A percentile compares a stretch with the other conserved stretches of the same genome.
Evolutionary conservation across 2,329 filamentous ascomycete species (phyloP).

Genomic region (Ophiostoma populinum): DNA sequence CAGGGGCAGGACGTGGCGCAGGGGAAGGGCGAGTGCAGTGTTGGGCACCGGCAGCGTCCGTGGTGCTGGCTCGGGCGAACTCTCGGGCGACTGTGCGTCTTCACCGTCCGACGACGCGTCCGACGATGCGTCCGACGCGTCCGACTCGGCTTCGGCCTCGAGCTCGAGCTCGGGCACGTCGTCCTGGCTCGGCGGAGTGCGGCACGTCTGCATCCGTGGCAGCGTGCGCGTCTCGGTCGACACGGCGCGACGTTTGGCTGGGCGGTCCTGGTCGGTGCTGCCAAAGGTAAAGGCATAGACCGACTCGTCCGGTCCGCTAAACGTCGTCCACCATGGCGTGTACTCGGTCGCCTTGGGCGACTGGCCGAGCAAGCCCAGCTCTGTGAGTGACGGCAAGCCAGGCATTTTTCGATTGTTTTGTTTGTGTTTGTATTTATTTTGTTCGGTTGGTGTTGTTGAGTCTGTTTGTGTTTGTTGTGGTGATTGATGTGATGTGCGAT

Average conservation of each 20-base stretch:
- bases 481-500: neutral
- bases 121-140: neutral
- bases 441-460: neutral
- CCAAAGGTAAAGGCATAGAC: no score
- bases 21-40: neutral
- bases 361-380: constrained; percentile 8
- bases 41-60: neutral
- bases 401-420: neutral
- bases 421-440: neutral
- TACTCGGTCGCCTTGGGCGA: neutral
- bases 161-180: constrained; percentile 1
- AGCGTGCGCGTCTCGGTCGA: neutral
- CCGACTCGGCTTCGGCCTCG: neutral
- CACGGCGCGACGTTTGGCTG: neutral
- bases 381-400: constrained; percentile 6
- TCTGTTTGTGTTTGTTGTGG: neutral
- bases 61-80: neutral
- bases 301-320: neutral
- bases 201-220: no score
- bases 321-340: neutral
- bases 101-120: neutral
- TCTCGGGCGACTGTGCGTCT: neutral
- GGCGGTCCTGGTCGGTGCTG: neutral
- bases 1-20: constrained; percentile 1
- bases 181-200: neutral